Evolutionary conservation across 805 yeast species (phyloP).

Genomic region (Monosporozyma aerobia): DNA sequence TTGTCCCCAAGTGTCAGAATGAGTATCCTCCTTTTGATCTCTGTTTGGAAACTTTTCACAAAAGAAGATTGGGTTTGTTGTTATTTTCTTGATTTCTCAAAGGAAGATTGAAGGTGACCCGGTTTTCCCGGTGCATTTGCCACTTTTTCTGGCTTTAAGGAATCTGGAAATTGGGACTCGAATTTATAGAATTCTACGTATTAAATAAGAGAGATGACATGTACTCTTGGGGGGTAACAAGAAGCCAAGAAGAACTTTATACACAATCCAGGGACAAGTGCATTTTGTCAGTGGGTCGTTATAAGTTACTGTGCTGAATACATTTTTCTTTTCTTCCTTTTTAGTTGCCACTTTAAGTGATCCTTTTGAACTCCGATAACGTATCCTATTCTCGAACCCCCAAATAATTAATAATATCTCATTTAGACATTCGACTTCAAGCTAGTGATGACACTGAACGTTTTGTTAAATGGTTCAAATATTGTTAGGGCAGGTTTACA

Average conservation of each 20-base stretch:
- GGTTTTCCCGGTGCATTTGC: background rate
- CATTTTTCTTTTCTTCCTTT: background rate
- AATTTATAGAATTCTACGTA: background rate
- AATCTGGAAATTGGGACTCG: background rate
- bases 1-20: background rate
- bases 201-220: background rate
- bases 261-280: background rate
- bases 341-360: background rate
- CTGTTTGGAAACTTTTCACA: background rate
- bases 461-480: background rate
- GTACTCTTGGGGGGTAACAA: background rate
- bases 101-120: background rate
- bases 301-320: background rate
- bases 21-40: background rate
- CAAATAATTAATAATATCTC: background rate
- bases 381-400: background rate
- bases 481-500: background rate
- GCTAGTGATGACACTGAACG: background rate
- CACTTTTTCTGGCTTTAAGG: background rate
- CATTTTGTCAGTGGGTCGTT: background rate
- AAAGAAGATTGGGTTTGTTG: background rate
- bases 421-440: background rate
- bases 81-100: background rate
- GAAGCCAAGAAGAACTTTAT: too few relatives aligned
- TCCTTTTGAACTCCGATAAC: background rate